These are phyloP conservation scores for Hypoxylon sp. DNA, from an alignment of 2,329 filamentous ascomycete species.

Conservation along the genomic window DNA sequence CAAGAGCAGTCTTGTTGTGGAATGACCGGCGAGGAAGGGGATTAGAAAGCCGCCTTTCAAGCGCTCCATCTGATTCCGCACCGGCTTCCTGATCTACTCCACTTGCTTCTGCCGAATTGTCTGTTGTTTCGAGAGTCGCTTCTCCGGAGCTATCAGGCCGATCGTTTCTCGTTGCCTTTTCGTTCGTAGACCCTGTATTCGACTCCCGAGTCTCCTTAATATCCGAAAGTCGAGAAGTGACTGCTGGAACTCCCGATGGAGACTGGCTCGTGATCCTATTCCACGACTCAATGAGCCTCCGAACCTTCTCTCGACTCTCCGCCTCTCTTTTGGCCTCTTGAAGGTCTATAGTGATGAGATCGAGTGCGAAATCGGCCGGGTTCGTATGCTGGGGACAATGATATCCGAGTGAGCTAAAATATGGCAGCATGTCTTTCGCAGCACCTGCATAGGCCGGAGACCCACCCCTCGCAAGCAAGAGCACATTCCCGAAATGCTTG, in stretches of 20 bases:
- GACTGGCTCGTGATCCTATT: constrained; percentile 33
- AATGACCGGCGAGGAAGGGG: constrained; percentile 58
- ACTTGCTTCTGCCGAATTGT: constrained; percentile 22
- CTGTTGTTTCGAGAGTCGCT: constrained; percentile 18
- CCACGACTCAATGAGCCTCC: constrained; percentile 74
- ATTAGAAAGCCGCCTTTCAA: constrained; percentile 38
- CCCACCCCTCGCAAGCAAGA: constrained; percentile 79
- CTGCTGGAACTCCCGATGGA: constrained; percentile 7
- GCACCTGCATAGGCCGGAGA: constrained; percentile 76
- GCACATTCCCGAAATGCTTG: constrained; percentile 77
- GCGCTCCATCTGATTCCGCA: constrained; percentile 21
- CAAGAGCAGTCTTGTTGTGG: constrained; percentile 64
- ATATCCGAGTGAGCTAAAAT: constrained; percentile 73
- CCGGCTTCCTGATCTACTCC: constrained; percentile 17
- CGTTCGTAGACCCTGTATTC: constrained; percentile 41
- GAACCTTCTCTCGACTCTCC: constrained; percentile 74
- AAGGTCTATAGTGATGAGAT: constrained; percentile 82
- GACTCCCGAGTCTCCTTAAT: constrained; percentile 53
- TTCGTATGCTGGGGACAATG: constrained; percentile 79
- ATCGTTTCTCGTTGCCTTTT: constrained; percentile 1
- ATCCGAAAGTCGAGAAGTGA: constrained; percentile 48
- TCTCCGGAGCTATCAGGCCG: neutral
- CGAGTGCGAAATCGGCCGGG: constrained; percentile 82
- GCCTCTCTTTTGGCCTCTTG: constrained; percentile 75
- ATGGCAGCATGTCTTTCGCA: constrained; percentile 73